Base-by-base conservation (phyloP, 352 stramenopile species). In the Pilasporangium apinafurcum region DNA sequence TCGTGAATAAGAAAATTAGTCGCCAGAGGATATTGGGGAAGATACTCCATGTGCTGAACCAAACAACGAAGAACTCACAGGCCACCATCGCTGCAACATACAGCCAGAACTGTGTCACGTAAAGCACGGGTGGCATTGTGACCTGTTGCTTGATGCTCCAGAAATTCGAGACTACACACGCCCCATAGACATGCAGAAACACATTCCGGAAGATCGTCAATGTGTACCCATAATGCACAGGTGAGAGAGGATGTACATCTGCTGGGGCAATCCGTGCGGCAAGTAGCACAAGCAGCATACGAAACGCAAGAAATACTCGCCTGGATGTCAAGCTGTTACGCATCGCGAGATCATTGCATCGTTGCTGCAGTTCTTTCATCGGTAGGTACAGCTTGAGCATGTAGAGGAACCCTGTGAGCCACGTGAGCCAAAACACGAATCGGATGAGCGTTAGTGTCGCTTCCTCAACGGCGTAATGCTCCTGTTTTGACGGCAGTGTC, bases 161-260 rank as follows among this genome's bases (percentile, higher is more conserved):
- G 44, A 88, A 92, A 60, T 87, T 88, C 24, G 80, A 92, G 26
- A 89, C 58, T 31, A 85, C 69, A 37, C 76, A 88, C 35, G 74
- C 76, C 13, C 65, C 65, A 44, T 83, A 91, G 35, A 91, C 70
- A 36, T 86, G 68, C 51, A 91, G 50, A 40, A 88, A 79, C 4
- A 88, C 64, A 56, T 91, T 84, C 70, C 86, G 84, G 40, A 87
- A 49, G 43, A 88, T 78, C 48, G 70, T 86, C 32, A 91, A 60
- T 34, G 64, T 59, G 51, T 86, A 91, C 34, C 75, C 79, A 26
- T 87, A 86, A 50, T 85, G 58, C 29, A 87, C 73, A 1, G 79
- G 79, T 34, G 79, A 64, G 27, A 91, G 55, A 7, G 71, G 79
- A 28, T 91, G 79, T 25, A 91, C 77, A 2, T 72, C 68, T 4